Base-by-base conservation (phyloP, 768 basidiomycete species). In the Neoboletus magnificus region DNA sequence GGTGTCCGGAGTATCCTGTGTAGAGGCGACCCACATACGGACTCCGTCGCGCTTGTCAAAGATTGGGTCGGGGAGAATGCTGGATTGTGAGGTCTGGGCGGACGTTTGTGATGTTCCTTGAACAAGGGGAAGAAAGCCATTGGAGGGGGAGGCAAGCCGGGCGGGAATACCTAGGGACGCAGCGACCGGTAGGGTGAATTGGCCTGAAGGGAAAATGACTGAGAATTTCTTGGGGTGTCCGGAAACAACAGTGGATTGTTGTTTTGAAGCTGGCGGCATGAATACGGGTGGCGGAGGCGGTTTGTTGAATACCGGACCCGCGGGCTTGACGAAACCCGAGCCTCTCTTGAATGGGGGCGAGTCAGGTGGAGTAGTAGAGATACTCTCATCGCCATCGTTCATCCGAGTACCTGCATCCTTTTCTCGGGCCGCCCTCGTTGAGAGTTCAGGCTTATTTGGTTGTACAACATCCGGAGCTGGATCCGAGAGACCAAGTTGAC, bases 231-330 rank as follows among this genome's bases (percentile, higher is more conserved):
- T 69, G 27, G 41, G 25, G 25, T 50, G 37, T 32, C n/a, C 56
- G 9, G 54, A 37, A 42, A 52, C 12, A 5, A 51, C 12, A 25
- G 62, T 49, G 3, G 47, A 5, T 42, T 62, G 62, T 44, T 55
- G 62, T 44, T 55, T 65, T 42, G 65, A 56, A 40, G 54, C 52
- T 15, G 66, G 67, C 33, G 63, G 62, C 61, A 64, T 62, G 35
- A 71, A 66, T 18, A 64, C 66, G 22, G 65, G 55, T 30, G 52
- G 70, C 27, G 66, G 63, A 29, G 71, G 68, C 13, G 74, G 79
- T 62, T 83, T 86, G 61, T 81, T 83, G 73, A 89, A 87, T 5
- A 86, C 82, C 3, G 80, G 79, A 15, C 71, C 77, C 16, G 73
- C 56, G 12, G 75, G 75, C 30, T 71, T 63, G 36, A 70, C 63